These are phyloP conservation scores for Hypocreales sp. DNA, from an alignment of 2,329 filamentous ascomycete genomes.

Conservation along the genomic window DNA sequence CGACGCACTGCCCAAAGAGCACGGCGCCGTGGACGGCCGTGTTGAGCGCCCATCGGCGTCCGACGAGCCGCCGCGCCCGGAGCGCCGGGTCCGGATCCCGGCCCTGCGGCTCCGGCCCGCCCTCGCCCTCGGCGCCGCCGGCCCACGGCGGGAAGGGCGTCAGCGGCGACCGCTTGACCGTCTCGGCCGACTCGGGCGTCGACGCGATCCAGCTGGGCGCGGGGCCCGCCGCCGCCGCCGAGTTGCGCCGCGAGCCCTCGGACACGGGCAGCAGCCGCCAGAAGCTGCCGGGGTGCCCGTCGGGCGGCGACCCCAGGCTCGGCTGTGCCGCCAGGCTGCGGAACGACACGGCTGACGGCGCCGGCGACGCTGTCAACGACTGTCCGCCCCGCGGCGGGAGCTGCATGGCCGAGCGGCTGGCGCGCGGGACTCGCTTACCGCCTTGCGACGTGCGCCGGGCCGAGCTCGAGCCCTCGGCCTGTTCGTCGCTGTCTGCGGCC, in stretches of 20 bases:
- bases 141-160: conserved; percentile 13
- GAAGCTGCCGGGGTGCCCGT: neutral
- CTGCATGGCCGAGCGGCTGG: neutral
- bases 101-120: neutral
- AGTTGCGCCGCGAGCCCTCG: neutral
- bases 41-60: neutral
- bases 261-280: conserved; percentile 2
- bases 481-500: neutral
- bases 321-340: neutral
- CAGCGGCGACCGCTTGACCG: conserved; percentile 7
- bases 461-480: neutral
- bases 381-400: neutral
- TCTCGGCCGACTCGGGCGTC: conserved; percentile 2
- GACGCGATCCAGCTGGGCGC: conserved; percentile 1
- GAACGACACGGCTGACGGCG: neutral
- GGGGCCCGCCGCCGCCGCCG: neutral
- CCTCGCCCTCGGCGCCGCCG: conserved; percentile 2
- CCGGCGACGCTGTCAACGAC: conserved; percentile 1
- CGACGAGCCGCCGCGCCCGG: neutral
- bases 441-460: neutral
- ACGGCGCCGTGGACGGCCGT: neutral
- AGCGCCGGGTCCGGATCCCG: too few relatives aligned
- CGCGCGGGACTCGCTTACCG: neutral
- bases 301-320: neutral
- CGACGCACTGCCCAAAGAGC: conserved; percentile 1